phyloP scores from a whole-genome alignment of 106 monocot genomes.

The Amphibolis antarctica region DNA sequence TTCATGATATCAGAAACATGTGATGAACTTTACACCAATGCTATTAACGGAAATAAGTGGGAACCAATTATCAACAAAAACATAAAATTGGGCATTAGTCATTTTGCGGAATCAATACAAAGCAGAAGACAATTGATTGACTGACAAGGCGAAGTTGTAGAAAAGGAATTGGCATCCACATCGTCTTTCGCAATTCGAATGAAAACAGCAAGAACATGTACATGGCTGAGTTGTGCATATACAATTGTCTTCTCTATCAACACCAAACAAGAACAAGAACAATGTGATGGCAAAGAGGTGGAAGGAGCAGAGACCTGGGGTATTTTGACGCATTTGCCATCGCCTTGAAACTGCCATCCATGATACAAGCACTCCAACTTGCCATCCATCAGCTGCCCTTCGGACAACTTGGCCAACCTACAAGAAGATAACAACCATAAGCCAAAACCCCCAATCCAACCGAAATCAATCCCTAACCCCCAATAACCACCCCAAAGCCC shows the following conservation, averaged over 20 bases:
- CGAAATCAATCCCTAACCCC: no score
- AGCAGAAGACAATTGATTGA: no score
- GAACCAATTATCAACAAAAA: no score
- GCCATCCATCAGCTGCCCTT: conserved; percentile 81
- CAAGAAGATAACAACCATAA: background rate
- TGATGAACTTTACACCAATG: no score
- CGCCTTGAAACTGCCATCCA: conserved; percentile 92
- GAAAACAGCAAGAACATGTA: background rate
- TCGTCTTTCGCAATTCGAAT: background rate
- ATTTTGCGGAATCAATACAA: no score
- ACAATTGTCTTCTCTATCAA: background rate
- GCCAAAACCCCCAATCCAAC: background rate
- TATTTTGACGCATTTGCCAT: conserved; percentile 76
- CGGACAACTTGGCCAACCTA: conserved; percentile 85
- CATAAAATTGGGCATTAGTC: no score
- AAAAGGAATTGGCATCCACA: no score
- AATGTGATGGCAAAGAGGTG: background rate
- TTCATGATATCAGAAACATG: no score
- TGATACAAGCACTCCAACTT: conserved; percentile 88
- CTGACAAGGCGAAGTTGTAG: no score
- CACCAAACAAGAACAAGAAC: no score
- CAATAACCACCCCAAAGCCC: background rate
- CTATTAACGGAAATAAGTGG: no score
- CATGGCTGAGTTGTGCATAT: background rate
- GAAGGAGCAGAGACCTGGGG: conserved; percentile 46